phyloP scores from a whole-genome alignment of 2,329 filamentous ascomycete genomes.

The Cladosporium sp. region DNA sequence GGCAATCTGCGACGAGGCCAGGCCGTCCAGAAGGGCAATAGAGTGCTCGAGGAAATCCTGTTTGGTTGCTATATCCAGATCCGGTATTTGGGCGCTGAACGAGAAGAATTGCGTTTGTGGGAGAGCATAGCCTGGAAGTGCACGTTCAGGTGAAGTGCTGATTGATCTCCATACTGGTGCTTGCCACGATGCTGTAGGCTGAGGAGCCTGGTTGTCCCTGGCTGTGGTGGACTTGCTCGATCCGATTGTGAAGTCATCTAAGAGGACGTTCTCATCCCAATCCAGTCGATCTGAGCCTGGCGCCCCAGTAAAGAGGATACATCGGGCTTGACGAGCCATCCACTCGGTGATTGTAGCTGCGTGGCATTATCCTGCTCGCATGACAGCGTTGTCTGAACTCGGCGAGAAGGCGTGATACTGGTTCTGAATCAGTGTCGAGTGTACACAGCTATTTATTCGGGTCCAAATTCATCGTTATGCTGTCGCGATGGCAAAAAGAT shows the following conservation, averaged over 20 bases:
- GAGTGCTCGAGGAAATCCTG: slow-evolving; percentile 78
- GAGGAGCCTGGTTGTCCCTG: slow-evolving; percentile 37
- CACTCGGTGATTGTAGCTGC: background rate
- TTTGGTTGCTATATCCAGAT: slow-evolving; percentile 25
- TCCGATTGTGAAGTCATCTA: slow-evolving; percentile 3
- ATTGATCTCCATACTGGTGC: slow-evolving; percentile 34
- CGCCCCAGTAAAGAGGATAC: slow-evolving; percentile 62
- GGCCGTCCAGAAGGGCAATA: slow-evolving; percentile 67
- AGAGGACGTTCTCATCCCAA: slow-evolving; percentile 57
- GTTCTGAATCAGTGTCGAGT: background rate
- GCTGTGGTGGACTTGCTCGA: background rate
- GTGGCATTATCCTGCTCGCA: background rate
- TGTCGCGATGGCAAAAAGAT: background rate
- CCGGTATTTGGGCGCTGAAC: slow-evolving; percentile 25
- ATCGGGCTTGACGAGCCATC: slow-evolving; percentile 10
- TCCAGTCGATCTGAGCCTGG: slow-evolving; percentile 56
- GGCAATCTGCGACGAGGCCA: slow-evolving; percentile 63
- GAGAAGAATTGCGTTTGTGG: slow-evolving; percentile 35
- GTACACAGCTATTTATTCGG: background rate
- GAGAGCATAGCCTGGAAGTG: too few relatives aligned
- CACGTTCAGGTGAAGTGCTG: slow-evolving; percentile 12
- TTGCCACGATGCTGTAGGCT: slow-evolving; percentile 20
- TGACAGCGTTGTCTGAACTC: background rate
- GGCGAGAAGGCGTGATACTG: background rate
- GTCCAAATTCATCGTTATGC: background rate